phyloP scores from a whole-genome alignment of 257 asterid genomes.

The Solanum etuberosum region DNA sequence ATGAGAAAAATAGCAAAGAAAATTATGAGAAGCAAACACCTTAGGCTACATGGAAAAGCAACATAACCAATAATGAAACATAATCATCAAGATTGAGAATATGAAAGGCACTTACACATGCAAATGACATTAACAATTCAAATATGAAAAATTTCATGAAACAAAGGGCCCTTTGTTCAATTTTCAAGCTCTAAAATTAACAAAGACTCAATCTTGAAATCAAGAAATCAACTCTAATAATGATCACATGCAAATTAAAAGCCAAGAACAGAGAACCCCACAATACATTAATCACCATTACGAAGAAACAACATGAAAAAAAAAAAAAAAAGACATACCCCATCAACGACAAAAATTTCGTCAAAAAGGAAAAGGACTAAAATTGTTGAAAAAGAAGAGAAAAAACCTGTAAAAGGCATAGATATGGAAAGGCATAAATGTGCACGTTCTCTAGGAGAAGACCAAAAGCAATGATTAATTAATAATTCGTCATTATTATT shows the following conservation, averaged over 20 bases:
- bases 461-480: neutral
- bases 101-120: neutral
- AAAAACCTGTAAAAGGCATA: neutral
- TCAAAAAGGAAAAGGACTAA: neutral
- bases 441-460: slow-evolving; percentile 1
- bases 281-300: neutral
- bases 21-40: neutral
- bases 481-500: neutral
- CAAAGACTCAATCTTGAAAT: neutral
- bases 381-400: neutral
- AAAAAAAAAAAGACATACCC: neutral
- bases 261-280: neutral
- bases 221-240: neutral
- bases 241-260: neutral
- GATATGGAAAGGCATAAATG: neutral
- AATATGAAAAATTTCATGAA: neutral
- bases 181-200: neutral
- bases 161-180: neutral
- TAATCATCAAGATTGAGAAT: neutral
- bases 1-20: neutral
- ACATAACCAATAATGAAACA: neutral
- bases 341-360: neutral
- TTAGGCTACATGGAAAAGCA: neutral
- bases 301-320: neutral
- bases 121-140: neutral